Percentiles rank a stretch among this genome's conserved stretches.
Evolutionary conservation across 2,329 filamentous ascomycete genomes (phyloP).

Genomic region (Talaromyces sp.): DNA sequence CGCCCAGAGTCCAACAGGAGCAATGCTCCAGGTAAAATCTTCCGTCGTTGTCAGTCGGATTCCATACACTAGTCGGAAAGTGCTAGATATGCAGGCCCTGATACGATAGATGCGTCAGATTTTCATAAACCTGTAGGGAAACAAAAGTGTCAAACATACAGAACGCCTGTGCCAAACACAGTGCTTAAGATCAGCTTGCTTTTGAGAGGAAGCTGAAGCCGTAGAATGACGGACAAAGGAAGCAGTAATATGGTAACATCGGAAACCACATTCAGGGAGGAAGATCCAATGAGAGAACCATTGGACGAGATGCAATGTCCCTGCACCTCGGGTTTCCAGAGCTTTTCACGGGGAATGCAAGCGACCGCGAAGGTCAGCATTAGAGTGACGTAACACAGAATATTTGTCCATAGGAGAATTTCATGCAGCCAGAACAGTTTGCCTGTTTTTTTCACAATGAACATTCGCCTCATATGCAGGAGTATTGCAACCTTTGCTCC

Average conservation of each 20-base stretch:
- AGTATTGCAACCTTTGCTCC: conserved; percentile 11
- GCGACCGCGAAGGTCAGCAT: conserved; percentile 9
- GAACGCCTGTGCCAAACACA: conserved; percentile 11
- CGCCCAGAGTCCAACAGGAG: conserved; percentile 14
- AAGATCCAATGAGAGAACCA: conserved; percentile 5
- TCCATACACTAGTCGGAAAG: conserved; percentile 7
- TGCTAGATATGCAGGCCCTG: conserved; percentile 3
- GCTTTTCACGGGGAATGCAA: conserved; percentile 10
- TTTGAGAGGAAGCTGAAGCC: conserved; percentile 8
- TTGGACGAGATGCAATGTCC: conserved; percentile 5
- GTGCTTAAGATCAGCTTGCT: conserved; percentile 6
- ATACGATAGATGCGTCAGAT: background rate
- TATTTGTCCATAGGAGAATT: conserved; percentile 6
- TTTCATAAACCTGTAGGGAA: background rate
- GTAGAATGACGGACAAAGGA: conserved; percentile 4
- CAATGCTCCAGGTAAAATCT: conserved; percentile 11
- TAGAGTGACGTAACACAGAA: background rate
- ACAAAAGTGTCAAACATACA: background rate
- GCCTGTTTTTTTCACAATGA: conserved; percentile 11
- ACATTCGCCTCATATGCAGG: conserved; percentile 11
- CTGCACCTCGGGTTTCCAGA: conserved; percentile 4
- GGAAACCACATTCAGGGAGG: conserved; percentile 3
- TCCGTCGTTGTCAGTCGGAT: conserved; percentile 2
- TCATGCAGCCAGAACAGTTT: conserved; percentile 6
- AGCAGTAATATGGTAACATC: conserved; percentile 1